Base-by-base conservation (phyloP, 225 moss, liverwort and hornwort species). In the Polytrichum commune region DNA sequence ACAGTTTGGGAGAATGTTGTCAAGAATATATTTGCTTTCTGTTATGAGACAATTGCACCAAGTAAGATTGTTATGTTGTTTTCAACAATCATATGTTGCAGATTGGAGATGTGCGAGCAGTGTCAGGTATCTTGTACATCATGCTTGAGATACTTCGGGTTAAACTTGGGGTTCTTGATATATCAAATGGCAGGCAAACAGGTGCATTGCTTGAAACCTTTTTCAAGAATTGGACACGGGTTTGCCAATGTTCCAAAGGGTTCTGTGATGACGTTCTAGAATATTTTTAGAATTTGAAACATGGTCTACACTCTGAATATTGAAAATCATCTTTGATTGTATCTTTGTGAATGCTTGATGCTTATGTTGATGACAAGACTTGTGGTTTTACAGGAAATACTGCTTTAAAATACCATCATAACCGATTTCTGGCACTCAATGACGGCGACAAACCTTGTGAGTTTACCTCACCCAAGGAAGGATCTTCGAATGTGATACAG, bases 111-210 rank as follows among this genome's bases (percentile, higher is more conserved):
- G 0, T 18, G 7, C 69, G 24, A 13, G 82, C 75, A 64, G 19
- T 10, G 63, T 0, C 19, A 28, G 76, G 72, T 8, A 64, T 80
- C 1, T 29, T 82, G 33, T 30, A 72, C 27, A 0, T 18, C 8
- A 24, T 61, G n/a, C 73, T 82, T 26, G 29, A 70, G 27, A 22
- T 58, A 55, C 71, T 82, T 23, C 74, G 78, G 60, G 32, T 82
- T n/a, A 78, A 74, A 22, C 62, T 77, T 27, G 81, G 78, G 25
- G 82, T 82, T 56, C 74, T 82, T 13, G 82, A 82, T 24, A 1
- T 23, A 67, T 79, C 75, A 1, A 75, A 72, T 60, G 82, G 82
- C 26, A 28, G 19, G 18, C 25, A 72, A 20, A 53, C 46, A 75
- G 82, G 82, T 82, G 22, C 55, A 54, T 55, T 56, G 26, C 46